A percentile compares a stretch with the other conserved stretches of the same genome.
These are phyloP conservation scores for Verticillium tricorpus DNA, from an alignment of 2,329 filamentous ascomycete genomes.

Conservation along the genomic window DNA sequence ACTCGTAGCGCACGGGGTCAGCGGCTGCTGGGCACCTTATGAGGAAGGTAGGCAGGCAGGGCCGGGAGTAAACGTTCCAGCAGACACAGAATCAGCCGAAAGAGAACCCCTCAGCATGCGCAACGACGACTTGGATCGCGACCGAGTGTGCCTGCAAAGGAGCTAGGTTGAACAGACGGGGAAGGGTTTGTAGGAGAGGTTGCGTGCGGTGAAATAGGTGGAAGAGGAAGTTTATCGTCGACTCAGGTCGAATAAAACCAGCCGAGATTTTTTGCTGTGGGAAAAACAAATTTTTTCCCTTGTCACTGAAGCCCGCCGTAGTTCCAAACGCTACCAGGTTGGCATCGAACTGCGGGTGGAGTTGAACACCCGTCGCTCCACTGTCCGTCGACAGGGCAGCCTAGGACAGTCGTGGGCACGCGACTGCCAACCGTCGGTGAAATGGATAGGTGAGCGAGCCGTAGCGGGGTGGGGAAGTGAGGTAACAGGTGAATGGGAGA, in stretches of 20 bases:
- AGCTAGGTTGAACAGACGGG: not conserved
- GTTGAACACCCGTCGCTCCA: not conserved
- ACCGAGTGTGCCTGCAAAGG: not conserved
- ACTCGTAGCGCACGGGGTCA: not conserved
- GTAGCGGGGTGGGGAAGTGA: not conserved
- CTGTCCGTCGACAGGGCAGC: not conserved
- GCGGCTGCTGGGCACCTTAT: not conserved
- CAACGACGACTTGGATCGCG: not conserved
- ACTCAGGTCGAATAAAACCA: slow-evolving; percentile 12
- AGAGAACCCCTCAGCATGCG: not conserved
- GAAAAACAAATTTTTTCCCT: slow-evolving; percentile 14
- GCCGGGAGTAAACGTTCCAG: not conserved
- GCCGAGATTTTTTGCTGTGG: slow-evolving; percentile 14
- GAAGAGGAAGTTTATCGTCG: slow-evolving; percentile 7
- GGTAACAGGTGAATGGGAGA: not conserved
- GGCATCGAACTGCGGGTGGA: not conserved
- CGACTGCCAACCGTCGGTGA: not conserved
- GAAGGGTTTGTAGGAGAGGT: slow-evolving; percentile 6
- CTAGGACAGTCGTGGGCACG: not conserved
- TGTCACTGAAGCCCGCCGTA: slow-evolving; percentile 4
- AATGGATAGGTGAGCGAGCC: not conserved
- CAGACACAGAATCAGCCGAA: not conserved
- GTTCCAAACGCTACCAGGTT: not conserved
- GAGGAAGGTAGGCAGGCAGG: not conserved
- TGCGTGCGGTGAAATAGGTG: slow-evolving; percentile 5